Percentiles rank a stretch among this genome's conserved stretches.
Evolutionary conservation across 2,329 filamentous ascomycete genomes (phyloP).

Genomic region (Ceratocystis colombiana): DNA sequence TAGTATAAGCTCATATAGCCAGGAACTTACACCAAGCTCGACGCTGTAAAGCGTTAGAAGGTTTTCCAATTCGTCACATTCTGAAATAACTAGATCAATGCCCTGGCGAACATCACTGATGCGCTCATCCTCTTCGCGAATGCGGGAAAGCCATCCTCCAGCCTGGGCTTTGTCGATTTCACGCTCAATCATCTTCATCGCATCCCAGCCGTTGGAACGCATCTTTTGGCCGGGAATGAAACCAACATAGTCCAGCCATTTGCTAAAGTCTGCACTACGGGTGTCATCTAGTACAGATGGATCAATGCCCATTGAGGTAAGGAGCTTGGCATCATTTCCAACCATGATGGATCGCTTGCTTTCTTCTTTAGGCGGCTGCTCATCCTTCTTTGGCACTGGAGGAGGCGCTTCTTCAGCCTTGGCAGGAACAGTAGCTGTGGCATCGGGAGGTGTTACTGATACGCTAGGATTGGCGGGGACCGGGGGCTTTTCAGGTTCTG

Average conservation of each 20-base stretch:
- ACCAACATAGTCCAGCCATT: conserved; percentile 74
- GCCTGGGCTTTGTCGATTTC: conserved; percentile 86
- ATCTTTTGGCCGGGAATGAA: conserved; percentile 72
- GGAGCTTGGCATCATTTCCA: conserved; percentile 68
- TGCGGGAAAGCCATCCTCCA: conserved; percentile 78
- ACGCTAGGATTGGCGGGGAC: conserved; percentile 26
- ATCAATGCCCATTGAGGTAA: conserved; percentile 68
- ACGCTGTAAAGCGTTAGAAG: conserved; percentile 89
- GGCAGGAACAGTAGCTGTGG: conserved; percentile 11
- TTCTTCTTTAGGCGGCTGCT: conserved; percentile 36
- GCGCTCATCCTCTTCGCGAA: conserved; percentile 78
- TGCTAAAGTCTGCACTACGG: conserved; percentile 68
- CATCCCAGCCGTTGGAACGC: conserved; percentile 63
- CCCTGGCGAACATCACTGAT: conserved; percentile 77
- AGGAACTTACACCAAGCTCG: conserved; percentile 65
- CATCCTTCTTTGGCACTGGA: conserved; percentile 29
- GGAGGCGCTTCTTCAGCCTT: conserved; percentile 25
- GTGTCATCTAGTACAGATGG: conserved; percentile 59
- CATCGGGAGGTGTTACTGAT: conserved; percentile 28
- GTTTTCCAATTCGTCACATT: conserved; percentile 94
- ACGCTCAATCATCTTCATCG: conserved; percentile 71
- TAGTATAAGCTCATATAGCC: background rate
- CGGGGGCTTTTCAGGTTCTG: conserved; percentile 32
- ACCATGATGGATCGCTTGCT: conserved; percentile 48
- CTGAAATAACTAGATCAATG: conserved; percentile 79